Conservation (phyloP, 805 yeast species). For the Yarrowia yakushimensis region DNA sequence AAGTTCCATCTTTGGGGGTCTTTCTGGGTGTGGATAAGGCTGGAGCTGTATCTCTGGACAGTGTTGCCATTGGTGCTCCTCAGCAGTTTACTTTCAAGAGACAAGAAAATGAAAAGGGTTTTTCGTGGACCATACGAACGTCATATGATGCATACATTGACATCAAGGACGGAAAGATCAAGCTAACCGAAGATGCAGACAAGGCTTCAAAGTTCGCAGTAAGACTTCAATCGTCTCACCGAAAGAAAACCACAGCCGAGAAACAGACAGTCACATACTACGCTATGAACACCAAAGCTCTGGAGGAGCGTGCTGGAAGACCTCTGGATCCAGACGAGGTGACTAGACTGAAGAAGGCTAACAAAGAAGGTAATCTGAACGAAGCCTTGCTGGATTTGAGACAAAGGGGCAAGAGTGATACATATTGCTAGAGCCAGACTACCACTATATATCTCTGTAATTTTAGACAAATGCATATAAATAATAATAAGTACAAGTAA, state of each 20-base stretch:
- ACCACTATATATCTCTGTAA: too few relatives aligned
- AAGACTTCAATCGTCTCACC: constrained; percentile 33
- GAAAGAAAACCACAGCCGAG: constrained; percentile 25
- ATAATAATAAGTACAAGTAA: constrained; percentile 1
- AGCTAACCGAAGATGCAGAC: constrained; percentile 29
- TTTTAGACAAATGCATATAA: background rate
- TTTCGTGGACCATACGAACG: constrained; percentile 32
- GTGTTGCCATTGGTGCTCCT: constrained; percentile 39
- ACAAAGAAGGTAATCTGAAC: constrained; percentile 38
- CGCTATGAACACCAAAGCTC: constrained; percentile 27
- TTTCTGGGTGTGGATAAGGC: constrained; percentile 32
- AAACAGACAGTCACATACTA: constrained; percentile 13
- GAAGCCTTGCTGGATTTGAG: constrained; percentile 41
- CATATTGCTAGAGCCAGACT: constrained; percentile 30
- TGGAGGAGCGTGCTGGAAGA: constrained; percentile 34
- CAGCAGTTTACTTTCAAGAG: constrained; percentile 33
- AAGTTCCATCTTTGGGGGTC: constrained; percentile 34
- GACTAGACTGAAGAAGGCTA: constrained; percentile 31
- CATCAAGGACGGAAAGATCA: constrained; percentile 28
- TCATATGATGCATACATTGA: constrained; percentile 28
- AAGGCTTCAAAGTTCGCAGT: constrained; percentile 29
- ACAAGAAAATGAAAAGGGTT: constrained; percentile 23
- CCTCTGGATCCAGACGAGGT: constrained; percentile 31
- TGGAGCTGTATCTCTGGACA: constrained; percentile 33
- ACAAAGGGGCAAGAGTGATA: constrained; percentile 36